These are phyloP conservation scores for Pythium vanterpoolii DNA, from an alignment of 352 stramenopile genomes.

Conservation along the genomic window DNA sequence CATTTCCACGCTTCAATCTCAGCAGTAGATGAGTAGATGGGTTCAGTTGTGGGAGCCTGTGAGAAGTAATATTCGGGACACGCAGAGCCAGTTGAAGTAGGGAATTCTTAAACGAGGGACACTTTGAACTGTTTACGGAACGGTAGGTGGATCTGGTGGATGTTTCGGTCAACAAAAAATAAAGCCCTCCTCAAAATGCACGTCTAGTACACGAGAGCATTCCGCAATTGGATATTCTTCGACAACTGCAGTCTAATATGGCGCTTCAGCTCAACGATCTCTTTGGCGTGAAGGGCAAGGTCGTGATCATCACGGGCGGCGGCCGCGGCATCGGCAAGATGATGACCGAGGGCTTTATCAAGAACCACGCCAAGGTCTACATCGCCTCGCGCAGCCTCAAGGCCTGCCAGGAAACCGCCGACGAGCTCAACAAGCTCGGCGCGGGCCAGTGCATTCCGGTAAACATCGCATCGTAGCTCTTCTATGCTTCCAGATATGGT, in stretches of 20 bases:
- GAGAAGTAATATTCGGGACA: slow-evolving; percentile 19
- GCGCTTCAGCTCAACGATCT: slow-evolving; percentile 40
- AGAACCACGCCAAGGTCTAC: slow-evolving; percentile 92
- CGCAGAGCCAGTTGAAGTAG: slow-evolving; percentile 23
- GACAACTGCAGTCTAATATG: neutral
- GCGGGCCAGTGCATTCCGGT: slow-evolving; percentile 63
- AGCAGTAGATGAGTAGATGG: slow-evolving; percentile 16
- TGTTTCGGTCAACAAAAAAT: slow-evolving; percentile 29
- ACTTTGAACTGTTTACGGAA: slow-evolving; percentile 20
- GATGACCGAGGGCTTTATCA: slow-evolving; percentile 93
- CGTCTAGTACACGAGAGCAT: neutral
- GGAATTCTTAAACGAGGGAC: slow-evolving; percentile 6
- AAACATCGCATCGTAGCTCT: too few relatives aligned
- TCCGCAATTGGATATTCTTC: slow-evolving; percentile 1
- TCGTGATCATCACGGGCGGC: slow-evolving; percentile 92
- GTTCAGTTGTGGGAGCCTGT: neutral
- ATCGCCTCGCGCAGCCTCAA: slow-evolving; percentile 87
- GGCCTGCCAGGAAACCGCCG: slow-evolving; percentile 68
- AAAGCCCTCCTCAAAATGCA: too few relatives aligned
- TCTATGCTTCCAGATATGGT: neutral
- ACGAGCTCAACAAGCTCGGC: slow-evolving; percentile 53
- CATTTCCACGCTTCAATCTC: slow-evolving; percentile 35
- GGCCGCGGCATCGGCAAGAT: slow-evolving; percentile 94
- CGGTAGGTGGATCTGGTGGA: slow-evolving; percentile 2
- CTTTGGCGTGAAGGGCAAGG: slow-evolving; percentile 65